Conservation (phyloP, 768 basidiomycete genomes). For the Lentinula sp. region DNA sequence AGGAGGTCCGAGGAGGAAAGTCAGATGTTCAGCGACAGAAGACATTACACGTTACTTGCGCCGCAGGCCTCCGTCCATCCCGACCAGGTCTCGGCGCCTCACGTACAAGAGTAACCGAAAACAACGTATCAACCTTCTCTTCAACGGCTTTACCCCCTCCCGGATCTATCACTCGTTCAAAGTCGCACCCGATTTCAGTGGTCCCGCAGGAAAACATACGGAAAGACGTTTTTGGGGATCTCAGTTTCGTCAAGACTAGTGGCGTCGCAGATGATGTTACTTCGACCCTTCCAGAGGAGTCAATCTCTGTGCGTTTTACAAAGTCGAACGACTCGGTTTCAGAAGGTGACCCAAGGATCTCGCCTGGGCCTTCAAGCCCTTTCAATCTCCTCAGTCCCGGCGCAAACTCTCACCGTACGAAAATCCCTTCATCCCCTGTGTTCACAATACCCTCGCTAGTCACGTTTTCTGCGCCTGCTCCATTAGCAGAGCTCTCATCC, state of each 20-base stretch:
- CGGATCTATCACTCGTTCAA: neutral
- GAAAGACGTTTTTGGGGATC: conserved; percentile 1
- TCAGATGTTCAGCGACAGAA: neutral
- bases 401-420: neutral
- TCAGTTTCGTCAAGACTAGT: conserved; percentile 1
- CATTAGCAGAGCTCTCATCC: neutral
- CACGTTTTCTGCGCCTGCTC: neutral
- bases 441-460: neutral
- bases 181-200: neutral
- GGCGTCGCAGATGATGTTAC: neutral
- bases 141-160: neutral
- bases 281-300: neutral
- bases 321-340: neutral
- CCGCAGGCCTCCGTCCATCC: neutral
- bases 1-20: neutral
- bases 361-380: neutral
- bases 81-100: neutral
- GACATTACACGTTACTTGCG: neutral
- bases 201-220: neutral
- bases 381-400: neutral
- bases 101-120: neutral
- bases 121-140: neutral
- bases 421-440: neutral
- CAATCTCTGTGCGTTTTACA: neutral
- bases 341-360: neutral